Evolutionary conservation across 225 moss, liverwort and hornwort genomes (phyloP).

Genomic region (Physcomitrellopsis africana): DNA sequence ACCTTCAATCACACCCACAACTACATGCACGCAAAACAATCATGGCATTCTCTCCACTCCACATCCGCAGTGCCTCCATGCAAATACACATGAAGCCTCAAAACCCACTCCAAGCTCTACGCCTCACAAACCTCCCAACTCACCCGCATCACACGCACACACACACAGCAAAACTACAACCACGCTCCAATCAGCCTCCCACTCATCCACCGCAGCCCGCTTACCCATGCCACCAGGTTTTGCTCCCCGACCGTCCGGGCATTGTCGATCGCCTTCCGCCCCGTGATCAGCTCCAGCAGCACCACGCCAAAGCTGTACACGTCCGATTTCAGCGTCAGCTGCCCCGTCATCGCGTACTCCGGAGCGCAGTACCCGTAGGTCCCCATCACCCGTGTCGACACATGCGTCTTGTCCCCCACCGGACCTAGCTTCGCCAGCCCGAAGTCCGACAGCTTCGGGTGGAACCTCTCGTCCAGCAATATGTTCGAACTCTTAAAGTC

Average conservation of each 20-base stretch:
- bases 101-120: no score
- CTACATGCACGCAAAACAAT: no score
- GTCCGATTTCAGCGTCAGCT: slow-evolving; percentile 99
- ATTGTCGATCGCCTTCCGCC: slow-evolving; percentile 98
- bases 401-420: slow-evolving; percentile 98
- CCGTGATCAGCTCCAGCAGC: slow-evolving; percentile 93
- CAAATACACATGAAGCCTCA: no score
- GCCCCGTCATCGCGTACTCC: slow-evolving; percentile 99
- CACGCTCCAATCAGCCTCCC: no score
- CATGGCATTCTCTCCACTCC: no score
- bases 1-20: no score
- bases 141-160: no score
- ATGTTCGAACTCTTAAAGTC: slow-evolving; percentile 98
- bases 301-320: slow-evolving; percentile 99
- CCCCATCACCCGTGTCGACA: slow-evolving; percentile 98
- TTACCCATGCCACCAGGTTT: slow-evolving; percentile 98
- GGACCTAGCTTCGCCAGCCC: slow-evolving; percentile 97
- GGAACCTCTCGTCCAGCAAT: slow-evolving; percentile 91
- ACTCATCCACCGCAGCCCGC: background rate
- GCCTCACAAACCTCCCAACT: no score
- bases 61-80: no score
- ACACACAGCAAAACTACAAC: no score
- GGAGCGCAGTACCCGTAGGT: slow-evolving; percentile 99
- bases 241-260: slow-evolving; percentile 92
- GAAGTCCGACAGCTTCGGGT: slow-evolving; percentile 98